Percentiles rank a stretch among this genome's conserved stretches.
These are phyloP conservation scores for Lactifluus rugatus DNA, from an alignment of 768 basidiomycete genomes.

Conservation along the genomic window DNA sequence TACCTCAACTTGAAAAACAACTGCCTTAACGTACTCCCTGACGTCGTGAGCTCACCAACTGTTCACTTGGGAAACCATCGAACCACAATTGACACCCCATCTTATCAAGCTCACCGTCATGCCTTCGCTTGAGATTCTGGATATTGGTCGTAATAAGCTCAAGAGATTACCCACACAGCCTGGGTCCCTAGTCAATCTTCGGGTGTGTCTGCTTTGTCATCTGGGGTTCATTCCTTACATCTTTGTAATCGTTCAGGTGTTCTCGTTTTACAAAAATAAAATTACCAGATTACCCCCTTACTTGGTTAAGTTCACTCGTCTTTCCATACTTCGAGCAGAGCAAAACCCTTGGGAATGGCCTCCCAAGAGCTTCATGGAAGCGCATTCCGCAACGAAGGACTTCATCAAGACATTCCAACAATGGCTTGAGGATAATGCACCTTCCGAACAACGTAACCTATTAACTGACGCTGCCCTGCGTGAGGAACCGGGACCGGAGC, in stretches of 20 bases:
- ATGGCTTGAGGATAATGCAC: constrained; percentile 58
- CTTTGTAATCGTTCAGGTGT: constrained; percentile 43
- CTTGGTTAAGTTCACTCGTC: constrained; percentile 55
- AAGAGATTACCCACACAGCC: constrained; percentile 68
- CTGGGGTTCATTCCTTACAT: neutral
- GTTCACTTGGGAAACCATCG: neutral
- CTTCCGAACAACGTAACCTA: constrained; percentile 28
- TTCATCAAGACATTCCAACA: constrained; percentile 65
- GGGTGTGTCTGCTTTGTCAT: constrained; percentile 32
- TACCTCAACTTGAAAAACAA: constrained; percentile 88
- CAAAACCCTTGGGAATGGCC: constrained; percentile 96
- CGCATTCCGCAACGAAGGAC: constrained; percentile 43
- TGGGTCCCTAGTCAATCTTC: constrained; percentile 67
- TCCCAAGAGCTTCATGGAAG: constrained; percentile 46
- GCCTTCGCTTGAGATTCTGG: constrained; percentile 85
- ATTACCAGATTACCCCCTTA: constrained; percentile 72
- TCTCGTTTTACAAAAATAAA: constrained; percentile 81
- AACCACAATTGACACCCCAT: neutral
- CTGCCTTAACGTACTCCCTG: constrained; percentile 70
- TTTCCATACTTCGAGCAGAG: constrained; percentile 78
- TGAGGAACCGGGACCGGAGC: constrained; percentile 33
- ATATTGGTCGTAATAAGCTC: constrained; percentile 89
- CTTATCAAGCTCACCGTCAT: constrained; percentile 63
- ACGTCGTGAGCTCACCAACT: constrained; percentile 52
- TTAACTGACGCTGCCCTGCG: constrained; percentile 43